These are phyloP conservation scores for Panus rudis DNA, from an alignment of 768 basidiomycete genomes.

Conservation along the genomic window DNA sequence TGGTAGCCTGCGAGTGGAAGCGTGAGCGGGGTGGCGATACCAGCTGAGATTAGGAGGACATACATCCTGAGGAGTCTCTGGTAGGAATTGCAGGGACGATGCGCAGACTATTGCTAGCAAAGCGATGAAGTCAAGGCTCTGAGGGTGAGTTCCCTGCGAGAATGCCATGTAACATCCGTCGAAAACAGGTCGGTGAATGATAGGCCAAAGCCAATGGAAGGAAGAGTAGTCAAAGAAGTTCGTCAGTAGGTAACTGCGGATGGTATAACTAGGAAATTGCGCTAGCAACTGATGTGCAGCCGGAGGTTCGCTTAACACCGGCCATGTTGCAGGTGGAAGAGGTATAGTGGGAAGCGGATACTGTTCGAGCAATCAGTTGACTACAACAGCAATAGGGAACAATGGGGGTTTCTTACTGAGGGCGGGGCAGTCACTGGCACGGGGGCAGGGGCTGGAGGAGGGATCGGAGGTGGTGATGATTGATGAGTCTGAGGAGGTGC, in stretches of 20 bases:
- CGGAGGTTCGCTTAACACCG: background rate
- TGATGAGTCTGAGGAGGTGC: no score
- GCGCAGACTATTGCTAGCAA: conserved; percentile 19
- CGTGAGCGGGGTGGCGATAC: no score
- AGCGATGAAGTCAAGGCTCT: conserved; percentile 14
- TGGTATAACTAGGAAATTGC: conserved; percentile 17
- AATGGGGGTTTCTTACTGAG: no score
- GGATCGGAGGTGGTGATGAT: no score
- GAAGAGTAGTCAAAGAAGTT: conserved; percentile 19
- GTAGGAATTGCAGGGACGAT: conserved; percentile 17
- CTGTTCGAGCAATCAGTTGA: no score
- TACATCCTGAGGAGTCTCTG: conserved; percentile 15
- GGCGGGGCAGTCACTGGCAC: no score
- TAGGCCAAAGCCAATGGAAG: conserved; percentile 13
- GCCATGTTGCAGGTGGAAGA: no score
- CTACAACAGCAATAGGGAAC: no score
- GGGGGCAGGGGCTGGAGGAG: no score
- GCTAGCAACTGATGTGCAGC: background rate
- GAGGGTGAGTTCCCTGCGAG: conserved; percentile 10
- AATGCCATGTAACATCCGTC: conserved; percentile 14
- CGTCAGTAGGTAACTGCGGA: conserved; percentile 13
- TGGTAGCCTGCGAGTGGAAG: conserved; percentile 6
- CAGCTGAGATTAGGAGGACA: background rate
- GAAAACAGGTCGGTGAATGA: conserved; percentile 17
- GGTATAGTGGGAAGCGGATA: no score